Conservation (phyloP, 2,329 filamentous ascomycete genomes). For the Penicillium oxalicum region DNA sequence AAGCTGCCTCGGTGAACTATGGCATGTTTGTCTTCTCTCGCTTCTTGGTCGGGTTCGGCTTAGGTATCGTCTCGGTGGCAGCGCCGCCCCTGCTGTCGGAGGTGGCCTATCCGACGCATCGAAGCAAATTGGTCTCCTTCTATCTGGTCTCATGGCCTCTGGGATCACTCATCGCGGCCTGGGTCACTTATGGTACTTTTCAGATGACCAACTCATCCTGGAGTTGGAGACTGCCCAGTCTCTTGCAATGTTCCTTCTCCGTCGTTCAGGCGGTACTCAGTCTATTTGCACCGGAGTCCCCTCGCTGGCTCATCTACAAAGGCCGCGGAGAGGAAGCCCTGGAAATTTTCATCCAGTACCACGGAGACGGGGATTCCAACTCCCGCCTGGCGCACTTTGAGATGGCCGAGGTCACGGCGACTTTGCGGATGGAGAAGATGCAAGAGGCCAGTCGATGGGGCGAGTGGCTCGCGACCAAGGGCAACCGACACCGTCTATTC, state of each 20-base stretch:
- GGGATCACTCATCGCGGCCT: slow-evolving; percentile 19
- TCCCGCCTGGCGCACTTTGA: slow-evolving; percentile 19
- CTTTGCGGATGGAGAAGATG: slow-evolving; percentile 19
- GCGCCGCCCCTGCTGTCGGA: slow-evolving; percentile 23
- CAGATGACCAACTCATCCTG: slow-evolving; percentile 30
- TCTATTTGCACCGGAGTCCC: slow-evolving; percentile 18
- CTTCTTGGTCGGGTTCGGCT: slow-evolving; percentile 21
- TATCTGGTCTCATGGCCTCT: slow-evolving; percentile 6
- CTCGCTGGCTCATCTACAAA: slow-evolving; percentile 18
- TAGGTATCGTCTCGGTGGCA: slow-evolving; percentile 15
- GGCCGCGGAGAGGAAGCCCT: slow-evolving; percentile 16
- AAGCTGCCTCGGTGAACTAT: slow-evolving; percentile 19
- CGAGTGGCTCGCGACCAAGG: slow-evolving; percentile 9
- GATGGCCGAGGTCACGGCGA: slow-evolving; percentile 21
- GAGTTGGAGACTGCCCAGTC: slow-evolving; percentile 42
- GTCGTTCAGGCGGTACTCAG: slow-evolving; percentile 11
- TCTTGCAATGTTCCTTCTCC: slow-evolving; percentile 30
- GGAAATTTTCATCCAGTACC: slow-evolving; percentile 15
- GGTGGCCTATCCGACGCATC: slow-evolving; percentile 21
- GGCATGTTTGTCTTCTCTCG: slow-evolving; percentile 22
- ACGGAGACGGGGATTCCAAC: slow-evolving; percentile 7
- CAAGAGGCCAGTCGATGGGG: slow-evolving; percentile 9
- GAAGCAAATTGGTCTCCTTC: slow-evolving; percentile 11
- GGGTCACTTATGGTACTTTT: slow-evolving; percentile 24
- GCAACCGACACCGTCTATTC: slow-evolving; percentile 12